Base-by-base conservation (phyloP, 2,329 filamentous ascomycete species). In the Diaporthe amygdali region DNA sequence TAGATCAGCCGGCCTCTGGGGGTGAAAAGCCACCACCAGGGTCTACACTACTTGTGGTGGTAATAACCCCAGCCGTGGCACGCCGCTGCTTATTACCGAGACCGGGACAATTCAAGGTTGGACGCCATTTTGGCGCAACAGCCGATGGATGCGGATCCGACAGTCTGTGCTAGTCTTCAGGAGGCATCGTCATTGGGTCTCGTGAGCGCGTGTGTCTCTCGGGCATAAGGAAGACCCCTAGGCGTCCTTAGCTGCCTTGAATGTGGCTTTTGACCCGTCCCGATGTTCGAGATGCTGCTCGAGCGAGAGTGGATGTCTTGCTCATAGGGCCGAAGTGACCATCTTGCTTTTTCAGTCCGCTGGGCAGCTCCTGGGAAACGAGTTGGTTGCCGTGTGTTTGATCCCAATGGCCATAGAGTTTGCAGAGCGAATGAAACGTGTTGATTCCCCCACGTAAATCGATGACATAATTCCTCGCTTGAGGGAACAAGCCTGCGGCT, bases 21-120 rank as follows among this genome's bases (percentile, higher is more conserved):
- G 54, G 59, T 37, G 20, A 37, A 49, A 64, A 49, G 44, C n/a
- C 59, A 64, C 59, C 59, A 64, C n/a, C n/a, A n/a, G n/a, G n/a
- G n/a, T n/a, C n/a, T n/a, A n/a, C 59, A 27, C 56, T 46, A 39
- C 39, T 27, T 27, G 39, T 20, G 30, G 30, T 27, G 44, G 44
- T 49, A 44, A 64, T 44, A 64, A 41, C 59, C 25, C 44, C 59
- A 25, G 59, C 39, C 59, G 41, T 41, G n/a, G n/a, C n/a, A n/a
- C n/a, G 44, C 30, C 12, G 15, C 27, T 47, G 41, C n/a, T 49
- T 64, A 34, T 64, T 49, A 27, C 59, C 59, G 59, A 49, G 14
- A 37, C 59, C 59, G 44, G n/a, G 46, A 10, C 12, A 12, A 22
- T 49, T 49, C 59, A 64, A 47, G 59, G 59, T 63, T 46, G 59